Conservation (phyloP, 768 basidiomycete species). For the Rhodosporidiobolus sp. region DNA sequence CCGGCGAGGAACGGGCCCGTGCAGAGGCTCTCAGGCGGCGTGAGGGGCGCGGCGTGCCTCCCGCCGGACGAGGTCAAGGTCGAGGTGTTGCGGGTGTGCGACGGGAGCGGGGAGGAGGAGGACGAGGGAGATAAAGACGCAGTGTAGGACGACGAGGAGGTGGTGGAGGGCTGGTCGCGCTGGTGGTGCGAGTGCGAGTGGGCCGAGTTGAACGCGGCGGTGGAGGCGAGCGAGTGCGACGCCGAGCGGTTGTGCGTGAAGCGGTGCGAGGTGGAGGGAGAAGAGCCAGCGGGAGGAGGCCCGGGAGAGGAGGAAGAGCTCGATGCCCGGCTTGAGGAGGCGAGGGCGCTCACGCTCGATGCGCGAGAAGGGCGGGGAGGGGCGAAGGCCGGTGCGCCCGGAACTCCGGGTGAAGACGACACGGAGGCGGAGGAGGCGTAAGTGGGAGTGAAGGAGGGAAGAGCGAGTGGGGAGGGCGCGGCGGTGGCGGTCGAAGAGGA, state of each 20-base stretch:
- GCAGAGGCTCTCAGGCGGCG: conserved; percentile 29
- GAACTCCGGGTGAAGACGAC: background rate
- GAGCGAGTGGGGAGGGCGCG: background rate
- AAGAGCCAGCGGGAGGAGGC: too few relatives aligned
- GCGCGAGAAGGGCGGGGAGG: background rate
- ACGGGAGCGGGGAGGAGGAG: background rate
- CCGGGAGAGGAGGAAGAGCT: too few relatives aligned
- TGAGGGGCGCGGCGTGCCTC: conserved; percentile 8
- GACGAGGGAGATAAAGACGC: background rate
- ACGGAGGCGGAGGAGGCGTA: background rate
- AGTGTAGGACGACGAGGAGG: background rate
- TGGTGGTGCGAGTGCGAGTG: background rate
- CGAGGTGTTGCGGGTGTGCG: background rate
- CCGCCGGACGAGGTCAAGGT: background rate
- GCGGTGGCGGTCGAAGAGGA: background rate
- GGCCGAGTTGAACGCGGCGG: background rate
- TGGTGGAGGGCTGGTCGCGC: background rate
- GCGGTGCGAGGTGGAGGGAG: too few relatives aligned
- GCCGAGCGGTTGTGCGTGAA: background rate
- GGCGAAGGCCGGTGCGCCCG: too few relatives aligned
- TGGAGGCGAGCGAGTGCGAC: too few relatives aligned
- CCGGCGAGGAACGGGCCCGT: conserved; percentile 6
- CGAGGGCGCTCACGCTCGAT: too few relatives aligned
- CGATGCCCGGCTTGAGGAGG: too few relatives aligned
- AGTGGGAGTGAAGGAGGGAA: background rate